These are phyloP conservation scores for Stagonosporopsis vannaccii DNA, from an alignment of 2,329 filamentous ascomycete genomes.

Conservation along the genomic window DNA sequence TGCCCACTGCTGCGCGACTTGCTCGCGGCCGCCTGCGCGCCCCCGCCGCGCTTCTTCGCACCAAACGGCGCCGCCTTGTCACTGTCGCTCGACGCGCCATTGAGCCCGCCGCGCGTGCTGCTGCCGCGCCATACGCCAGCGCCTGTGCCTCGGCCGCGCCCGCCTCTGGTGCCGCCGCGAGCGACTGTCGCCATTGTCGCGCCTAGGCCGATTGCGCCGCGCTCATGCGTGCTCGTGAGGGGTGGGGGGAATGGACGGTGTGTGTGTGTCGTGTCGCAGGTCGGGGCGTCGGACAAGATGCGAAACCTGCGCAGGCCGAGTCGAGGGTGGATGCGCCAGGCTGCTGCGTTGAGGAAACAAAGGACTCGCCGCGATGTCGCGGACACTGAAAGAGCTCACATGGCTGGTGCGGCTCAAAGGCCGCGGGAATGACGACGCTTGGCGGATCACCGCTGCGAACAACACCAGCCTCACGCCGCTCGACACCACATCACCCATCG, in stretches of 20 bases:
- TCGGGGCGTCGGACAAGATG: not conserved
- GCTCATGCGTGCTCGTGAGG: conserved; percentile 19
- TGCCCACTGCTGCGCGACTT: conserved; percentile 4
- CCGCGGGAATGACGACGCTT: conserved; percentile 12
- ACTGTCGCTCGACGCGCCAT: conserved; percentile 17
- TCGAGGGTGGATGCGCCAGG: conserved; percentile 28
- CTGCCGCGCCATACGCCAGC: conserved; percentile 16
- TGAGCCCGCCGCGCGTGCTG: conserved; percentile 24
- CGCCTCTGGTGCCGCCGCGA: conserved; percentile 33
- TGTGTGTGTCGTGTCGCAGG: not conserved
- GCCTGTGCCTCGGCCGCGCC: conserved; percentile 28
- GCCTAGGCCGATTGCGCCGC: conserved; percentile 18
- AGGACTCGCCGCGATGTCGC: conserved; percentile 22
- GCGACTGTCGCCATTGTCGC: conserved; percentile 40
- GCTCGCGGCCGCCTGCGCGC: conserved; percentile 3
- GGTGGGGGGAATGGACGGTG: not conserved
- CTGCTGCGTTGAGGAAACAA: conserved; percentile 32
- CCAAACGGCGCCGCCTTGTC: conserved; percentile 9
- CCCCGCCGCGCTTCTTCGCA: conserved; percentile 18
- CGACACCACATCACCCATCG: not conserved
- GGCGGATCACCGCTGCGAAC: conserved; percentile 3
- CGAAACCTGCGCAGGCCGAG: conserved; percentile 24
- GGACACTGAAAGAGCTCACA: conserved; percentile 13
- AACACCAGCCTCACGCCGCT: not conserved
- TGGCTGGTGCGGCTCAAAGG: conserved; percentile 10